Conservation (phyloP, 495 filamentous ascomycete genomes). For the Staphylotrichum tortipilum region DNA sequence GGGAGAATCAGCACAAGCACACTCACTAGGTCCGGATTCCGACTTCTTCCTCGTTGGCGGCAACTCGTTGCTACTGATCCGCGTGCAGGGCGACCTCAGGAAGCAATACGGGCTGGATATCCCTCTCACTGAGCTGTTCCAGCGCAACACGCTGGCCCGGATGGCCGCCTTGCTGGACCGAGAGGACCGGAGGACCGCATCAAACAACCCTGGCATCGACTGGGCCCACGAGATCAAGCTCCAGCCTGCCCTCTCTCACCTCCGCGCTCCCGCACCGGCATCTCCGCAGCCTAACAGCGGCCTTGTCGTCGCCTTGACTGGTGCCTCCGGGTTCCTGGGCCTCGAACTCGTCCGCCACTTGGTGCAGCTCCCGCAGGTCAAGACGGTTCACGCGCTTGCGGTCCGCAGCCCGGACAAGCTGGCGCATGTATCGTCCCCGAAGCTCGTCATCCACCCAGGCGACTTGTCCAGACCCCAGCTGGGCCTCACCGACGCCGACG, state of each 20-base stretch:
- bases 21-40: too few relatives aligned
- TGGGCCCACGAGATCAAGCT: background rate
- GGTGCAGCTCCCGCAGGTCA: background rate
- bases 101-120: background rate
- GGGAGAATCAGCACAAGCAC: too few relatives aligned
- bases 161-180: constrained; percentile 9
- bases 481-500: constrained; percentile 21
- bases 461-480: constrained; percentile 21
- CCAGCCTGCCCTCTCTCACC: background rate
- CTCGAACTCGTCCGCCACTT: constrained; percentile 8
- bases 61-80: constrained; percentile 21
- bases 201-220: background rate
- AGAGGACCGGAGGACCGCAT: too few relatives aligned
- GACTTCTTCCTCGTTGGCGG: constrained; percentile 26
- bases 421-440: too few relatives aligned
- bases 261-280: background rate
- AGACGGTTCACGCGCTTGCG: constrained; percentile 16
- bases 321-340: constrained; percentile 28
- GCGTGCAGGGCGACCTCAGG: constrained; percentile 8
- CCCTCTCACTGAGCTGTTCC: constrained; percentile 9
- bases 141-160: constrained; percentile 7
- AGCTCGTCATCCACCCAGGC: constrained; percentile 28
- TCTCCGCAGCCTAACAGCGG: background rate
- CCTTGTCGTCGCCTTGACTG: constrained; percentile 19
- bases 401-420: too few relatives aligned